These are phyloP conservation scores for Torulaspora quercuum DNA, from an alignment of 805 yeast species.

Conservation along the genomic window DNA sequence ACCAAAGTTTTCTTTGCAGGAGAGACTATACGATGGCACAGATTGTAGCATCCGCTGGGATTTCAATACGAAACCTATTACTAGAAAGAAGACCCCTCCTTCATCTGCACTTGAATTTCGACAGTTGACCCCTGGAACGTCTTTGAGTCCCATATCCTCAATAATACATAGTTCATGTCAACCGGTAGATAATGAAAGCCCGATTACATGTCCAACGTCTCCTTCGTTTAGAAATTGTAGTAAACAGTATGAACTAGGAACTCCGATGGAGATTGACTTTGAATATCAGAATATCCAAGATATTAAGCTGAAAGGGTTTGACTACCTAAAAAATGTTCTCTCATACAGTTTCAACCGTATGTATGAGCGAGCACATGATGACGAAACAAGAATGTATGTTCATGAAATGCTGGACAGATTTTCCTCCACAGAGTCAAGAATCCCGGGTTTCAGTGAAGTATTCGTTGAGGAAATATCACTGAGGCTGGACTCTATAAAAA, in stretches of 20 bases:
- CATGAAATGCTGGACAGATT: conserved; percentile 42
- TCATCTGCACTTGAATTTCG: conserved; percentile 6
- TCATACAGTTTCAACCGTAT: conserved; percentile 47
- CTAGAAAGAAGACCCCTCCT: not conserved
- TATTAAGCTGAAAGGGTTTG: conserved; percentile 28
- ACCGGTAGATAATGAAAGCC: conserved; percentile 8
- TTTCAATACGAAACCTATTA: conserved; percentile 7
- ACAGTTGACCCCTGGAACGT: conserved; percentile 10
- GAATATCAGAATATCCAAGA: conserved; percentile 17
- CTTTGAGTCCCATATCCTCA: conserved; percentile 20
- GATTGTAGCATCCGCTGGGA: conserved; percentile 14
- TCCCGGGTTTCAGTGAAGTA: conserved; percentile 66
- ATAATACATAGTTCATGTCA: conserved; percentile 17
- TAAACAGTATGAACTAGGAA: conserved; percentile 19
- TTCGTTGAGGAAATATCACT: conserved; percentile 59
- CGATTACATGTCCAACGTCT: conserved; percentile 24
- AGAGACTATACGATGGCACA: conserved; percentile 28
- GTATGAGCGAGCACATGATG: conserved; percentile 49
- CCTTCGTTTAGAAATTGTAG: conserved; percentile 24
- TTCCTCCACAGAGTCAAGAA: conserved; percentile 44
- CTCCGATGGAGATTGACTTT: conserved; percentile 24
- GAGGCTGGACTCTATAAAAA: conserved; percentile 34
- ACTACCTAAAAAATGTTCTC: conserved; percentile 43
- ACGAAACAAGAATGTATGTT: conserved; percentile 47
- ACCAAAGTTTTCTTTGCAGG: conserved; percentile 41